Conservation (phyloP, 345 rosid species). For the Mallotus nudiflorus region DNA sequence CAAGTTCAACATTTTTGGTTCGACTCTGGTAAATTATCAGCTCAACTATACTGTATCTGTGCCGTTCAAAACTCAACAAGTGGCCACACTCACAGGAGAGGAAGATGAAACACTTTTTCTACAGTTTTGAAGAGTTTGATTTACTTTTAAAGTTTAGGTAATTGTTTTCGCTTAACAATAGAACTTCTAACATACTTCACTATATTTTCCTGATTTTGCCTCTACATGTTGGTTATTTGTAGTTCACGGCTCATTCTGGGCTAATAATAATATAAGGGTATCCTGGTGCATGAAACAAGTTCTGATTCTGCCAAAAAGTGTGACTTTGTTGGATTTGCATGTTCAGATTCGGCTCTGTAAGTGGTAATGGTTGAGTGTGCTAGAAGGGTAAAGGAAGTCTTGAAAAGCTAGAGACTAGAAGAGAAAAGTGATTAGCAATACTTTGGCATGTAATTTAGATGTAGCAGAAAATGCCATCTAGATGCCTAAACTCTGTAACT, state of each 20-base stretch:
- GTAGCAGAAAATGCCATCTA: neutral
- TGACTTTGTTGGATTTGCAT: neutral
- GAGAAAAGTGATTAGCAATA: too few relatives aligned
- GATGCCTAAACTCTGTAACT: neutral
- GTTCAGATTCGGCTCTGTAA: neutral
- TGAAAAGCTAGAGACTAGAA: neutral
- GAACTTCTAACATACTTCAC: neutral
- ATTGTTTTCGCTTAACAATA: neutral
- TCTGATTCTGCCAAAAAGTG: neutral
- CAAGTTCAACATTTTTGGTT: conserved; percentile 74
- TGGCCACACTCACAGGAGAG: conserved; percentile 17
- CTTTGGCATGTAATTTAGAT: neutral
- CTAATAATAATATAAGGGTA: neutral
- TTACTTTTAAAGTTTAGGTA: conserved; percentile 33
- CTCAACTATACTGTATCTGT: conserved; percentile 61
- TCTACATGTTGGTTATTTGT: neutral
- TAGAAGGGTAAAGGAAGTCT: neutral
- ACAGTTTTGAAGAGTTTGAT: conserved; percentile 24
- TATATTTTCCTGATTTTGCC: neutral
- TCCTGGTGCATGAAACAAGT: neutral
- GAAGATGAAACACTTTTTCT: conserved; percentile 32
- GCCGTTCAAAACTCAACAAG: conserved; percentile 46
- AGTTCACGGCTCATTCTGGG: neutral
- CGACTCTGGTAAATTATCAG: conserved; percentile 66
- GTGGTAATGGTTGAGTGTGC: neutral